Base-by-base conservation (phyloP, 352 stramenopile species). In the Phytophthora hybrid region DNA sequence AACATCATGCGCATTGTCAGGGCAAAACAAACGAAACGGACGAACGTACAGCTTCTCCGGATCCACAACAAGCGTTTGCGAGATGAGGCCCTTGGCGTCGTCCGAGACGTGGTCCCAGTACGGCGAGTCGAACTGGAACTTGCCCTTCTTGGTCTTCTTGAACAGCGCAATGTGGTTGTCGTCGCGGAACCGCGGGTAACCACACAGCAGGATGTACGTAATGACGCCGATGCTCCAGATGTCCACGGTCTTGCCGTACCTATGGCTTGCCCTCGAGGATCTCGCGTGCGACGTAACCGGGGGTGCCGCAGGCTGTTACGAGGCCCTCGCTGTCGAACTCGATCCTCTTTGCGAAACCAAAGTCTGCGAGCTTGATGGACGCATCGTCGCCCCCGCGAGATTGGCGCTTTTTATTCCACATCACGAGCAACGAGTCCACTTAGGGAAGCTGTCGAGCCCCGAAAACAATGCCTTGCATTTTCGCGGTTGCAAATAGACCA, bases 111-210 rank as follows among this genome's bases (percentile, higher is more conserved):
- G 85, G 74, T 95, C 89, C 96, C 96, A 99, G 80, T 98, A 98
- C 18, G 98, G 94, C n/a, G 93, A 92, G 68, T 99, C 94, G 66
- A 98, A 99, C 82, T 98, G 83, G 78, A 97, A 99, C 66, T 97
- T 92, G 59, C 94, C 96, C 58, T 88, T 92, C 76, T 97, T 97
- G 76, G 99, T 99, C 74, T 98, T 98, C 61, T 93, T 92, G 78
- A 98, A 99, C n/a, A 98, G 88, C 51, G 92, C 88, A 31, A 92
- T 90, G 78, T 98, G 94, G 80, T 98, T 98, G 75, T 98, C 89
- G 73, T 98, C 85, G 76, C 98, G 88, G 78, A 97, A 97, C 31
- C 90, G 91, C 8, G 90, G 88, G 76, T 96, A 96, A 13, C 91
- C 91, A 53, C 87, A 96, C 39, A 97, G 68, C 59, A 97, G 57